Base-by-base conservation (phyloP, 352 stramenopile species). In the Pythium vanterpoolii region DNA sequence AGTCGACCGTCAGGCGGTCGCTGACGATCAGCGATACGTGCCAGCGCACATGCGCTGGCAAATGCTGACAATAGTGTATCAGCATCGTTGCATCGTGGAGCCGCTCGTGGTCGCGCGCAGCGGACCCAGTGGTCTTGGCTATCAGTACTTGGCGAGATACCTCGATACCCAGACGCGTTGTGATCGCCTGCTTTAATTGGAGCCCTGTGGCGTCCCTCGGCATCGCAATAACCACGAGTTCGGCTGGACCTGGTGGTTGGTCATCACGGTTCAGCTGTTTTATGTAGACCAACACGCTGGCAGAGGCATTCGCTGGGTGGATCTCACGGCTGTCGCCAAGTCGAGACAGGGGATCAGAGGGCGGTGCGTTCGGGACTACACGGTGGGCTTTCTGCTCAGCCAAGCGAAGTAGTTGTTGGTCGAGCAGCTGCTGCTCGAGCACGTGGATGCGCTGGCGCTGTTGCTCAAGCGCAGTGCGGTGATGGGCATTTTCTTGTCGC, bases 401-500 rank as follows among this genome's bases (percentile, higher is more conserved):
- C 40, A 86, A 28, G 23, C 71, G 50, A 28, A 76, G 56, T 53
- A 85, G 44, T 46, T 77, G 81, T 59, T 86, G 72, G 47, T 88
- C 80, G 46, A 84, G 48, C 31, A 90, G 66, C 57, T 90, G 78
- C 58, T 90, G 76, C 63, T 88, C 68, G 11, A 90, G 61, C 24
- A 88, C 68, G 16, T 68, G 60, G 27, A 90, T 77, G 23, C 77
- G 76, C 54, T 86, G 70, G 19, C 77, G 73, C 36, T 88, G 74
- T 1, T 77, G 74, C 31, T 71, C 44, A 18, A 68, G 43, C 16
- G 33, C 33, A 38, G 10, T 38, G 2, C 10, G 10, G 3, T 38
- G 10, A 38, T 18, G 2, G 3, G 5, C 33, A 14, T 9, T 14
- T 8, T 18, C 44, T 24, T 14, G 19, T 10, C 23, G 38, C 9